Evolutionary conservation across 2,329 filamentous ascomycete species (phyloP).

Genomic region (Colletotrichum acutatum): DNA sequence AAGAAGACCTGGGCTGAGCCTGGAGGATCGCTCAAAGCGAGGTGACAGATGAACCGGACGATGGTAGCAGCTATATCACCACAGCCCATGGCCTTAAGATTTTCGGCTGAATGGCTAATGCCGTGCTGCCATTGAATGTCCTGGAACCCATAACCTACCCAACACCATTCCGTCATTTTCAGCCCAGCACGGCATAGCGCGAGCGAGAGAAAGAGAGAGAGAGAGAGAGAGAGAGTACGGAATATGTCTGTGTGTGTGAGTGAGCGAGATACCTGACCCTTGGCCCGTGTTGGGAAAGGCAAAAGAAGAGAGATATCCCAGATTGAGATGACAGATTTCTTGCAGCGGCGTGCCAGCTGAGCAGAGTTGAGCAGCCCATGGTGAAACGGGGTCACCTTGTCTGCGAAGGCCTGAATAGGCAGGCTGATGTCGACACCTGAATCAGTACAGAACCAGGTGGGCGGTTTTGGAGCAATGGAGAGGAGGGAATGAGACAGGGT

Average conservation of each 20-base stretch:
- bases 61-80: conserved; percentile 46
- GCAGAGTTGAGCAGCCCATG: conserved; percentile 28
- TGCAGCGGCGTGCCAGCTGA: conserved; percentile 12
- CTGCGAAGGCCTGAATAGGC: conserved; percentile 8
- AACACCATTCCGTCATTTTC: neutral
- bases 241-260: too few species aligned
- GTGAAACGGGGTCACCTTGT: conserved; percentile 41
- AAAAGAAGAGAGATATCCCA: conserved; percentile 33
- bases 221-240: too few species aligned
- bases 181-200: conserved; percentile 29
- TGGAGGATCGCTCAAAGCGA: conserved; percentile 42
- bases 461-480: conserved; percentile 13
- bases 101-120: conserved; percentile 64
- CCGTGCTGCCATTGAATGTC: conserved; percentile 49
- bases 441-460: conserved; percentile 27
- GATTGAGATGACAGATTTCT: conserved; percentile 32
- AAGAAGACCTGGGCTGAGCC: conserved; percentile 19
- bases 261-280: neutral
- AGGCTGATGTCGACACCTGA: conserved; percentile 26
- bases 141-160: conserved; percentile 47
- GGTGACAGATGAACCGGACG: conserved; percentile 45
- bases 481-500: conserved; percentile 25
- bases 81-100: conserved; percentile 50
- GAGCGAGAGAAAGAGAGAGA: too few species aligned
- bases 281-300: conserved; percentile 39